phyloP scores from a whole-genome alignment of 2,329 filamentous ascomycete species.

The Xylaria sp. region DNA sequence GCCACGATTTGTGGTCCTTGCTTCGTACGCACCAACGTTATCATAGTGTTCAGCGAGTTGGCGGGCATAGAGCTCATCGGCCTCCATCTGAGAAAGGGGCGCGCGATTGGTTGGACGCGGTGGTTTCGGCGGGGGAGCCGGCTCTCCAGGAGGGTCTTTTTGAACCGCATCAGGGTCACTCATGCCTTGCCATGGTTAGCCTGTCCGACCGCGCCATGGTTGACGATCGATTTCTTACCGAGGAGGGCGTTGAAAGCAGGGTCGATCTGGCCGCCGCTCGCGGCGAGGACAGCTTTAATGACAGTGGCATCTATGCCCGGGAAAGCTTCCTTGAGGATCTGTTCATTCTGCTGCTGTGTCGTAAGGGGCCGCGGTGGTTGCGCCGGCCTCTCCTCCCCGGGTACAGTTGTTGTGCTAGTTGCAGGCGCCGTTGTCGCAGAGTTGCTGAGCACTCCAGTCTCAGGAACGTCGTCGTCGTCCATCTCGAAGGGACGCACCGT shows the following conservation, averaged over 20 bases:
- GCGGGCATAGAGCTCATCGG: constrained; percentile 89
- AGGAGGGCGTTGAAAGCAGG: constrained; percentile 94
- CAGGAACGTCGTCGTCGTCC: constrained; percentile 73
- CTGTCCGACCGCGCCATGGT: background rate
- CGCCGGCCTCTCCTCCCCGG: constrained; percentile 50
- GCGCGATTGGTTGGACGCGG: constrained; percentile 72
- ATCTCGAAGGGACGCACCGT: constrained; percentile 69
- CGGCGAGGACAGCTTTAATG: constrained; percentile 84
- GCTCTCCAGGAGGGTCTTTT: constrained; percentile 60
- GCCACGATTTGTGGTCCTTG: constrained; percentile 56
- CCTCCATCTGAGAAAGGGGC: constrained; percentile 80
- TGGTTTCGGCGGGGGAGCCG: constrained; percentile 73
- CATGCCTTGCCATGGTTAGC: constrained; percentile 62
- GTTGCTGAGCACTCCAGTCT: constrained; percentile 57
- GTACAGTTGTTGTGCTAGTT: constrained; percentile 42
- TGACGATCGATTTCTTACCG: constrained; percentile 55
- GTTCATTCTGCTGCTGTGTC: constrained; percentile 82
- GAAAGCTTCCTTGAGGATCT: constrained; percentile 92
- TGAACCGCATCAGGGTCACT: constrained; percentile 74
- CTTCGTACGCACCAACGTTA: constrained; percentile 63
- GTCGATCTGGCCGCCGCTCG: constrained; percentile 86
- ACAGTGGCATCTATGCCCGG: constrained; percentile 80
- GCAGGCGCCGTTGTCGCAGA: constrained; percentile 43
- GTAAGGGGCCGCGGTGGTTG: constrained; percentile 86
- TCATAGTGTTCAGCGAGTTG: constrained; percentile 93